phyloP scores from a whole-genome alignment of 2,329 filamentous ascomycete genomes.

The Colletotrichum caudatum region DNA sequence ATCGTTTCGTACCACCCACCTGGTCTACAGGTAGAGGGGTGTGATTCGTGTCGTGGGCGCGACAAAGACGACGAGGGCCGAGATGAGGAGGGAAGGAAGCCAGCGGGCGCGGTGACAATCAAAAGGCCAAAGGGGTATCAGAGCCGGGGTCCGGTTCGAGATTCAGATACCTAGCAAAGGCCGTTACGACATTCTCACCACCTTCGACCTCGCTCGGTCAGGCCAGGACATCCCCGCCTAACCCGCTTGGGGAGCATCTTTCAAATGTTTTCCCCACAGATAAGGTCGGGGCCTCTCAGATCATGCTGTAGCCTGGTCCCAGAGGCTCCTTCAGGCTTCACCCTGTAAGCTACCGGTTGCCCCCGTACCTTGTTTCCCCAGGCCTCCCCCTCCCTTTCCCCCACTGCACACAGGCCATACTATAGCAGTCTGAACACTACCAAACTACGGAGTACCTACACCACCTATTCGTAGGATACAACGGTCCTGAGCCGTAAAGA shows the following conservation, averaged over 20 bases:
- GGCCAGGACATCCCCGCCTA: conserved; percentile 9
- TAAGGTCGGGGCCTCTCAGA: conserved; percentile 32
- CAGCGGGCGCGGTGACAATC: not conserved
- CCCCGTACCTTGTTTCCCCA: conserved; percentile 17
- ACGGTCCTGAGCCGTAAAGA: not conserved
- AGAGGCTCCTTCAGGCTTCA: not conserved
- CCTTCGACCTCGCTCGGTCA: conserved; percentile 3
- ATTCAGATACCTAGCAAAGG: not conserved
- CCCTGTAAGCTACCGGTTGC: not conserved
- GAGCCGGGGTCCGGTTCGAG: conserved; percentile 4
- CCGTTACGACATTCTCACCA: not conserved
- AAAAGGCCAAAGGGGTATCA: not conserved
- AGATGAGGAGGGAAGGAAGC: not conserved
- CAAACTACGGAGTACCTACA: not conserved
- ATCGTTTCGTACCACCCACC: too few relatives aligned
- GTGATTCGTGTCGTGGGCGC: conserved; percentile 1
- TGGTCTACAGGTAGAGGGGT: not conserved
- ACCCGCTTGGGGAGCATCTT: conserved; percentile 32
- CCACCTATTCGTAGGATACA: not conserved
- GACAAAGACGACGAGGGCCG: not conserved
- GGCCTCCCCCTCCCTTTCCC: not conserved
- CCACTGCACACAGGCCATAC: not conserved
- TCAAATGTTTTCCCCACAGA: conserved; percentile 41
- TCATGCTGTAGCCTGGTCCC: conserved; percentile 3
- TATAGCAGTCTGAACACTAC: too few relatives aligned